phyloP scores from a whole-genome alignment of 1,139 yeast species.

The Blastobotrys proliferans region DNA sequence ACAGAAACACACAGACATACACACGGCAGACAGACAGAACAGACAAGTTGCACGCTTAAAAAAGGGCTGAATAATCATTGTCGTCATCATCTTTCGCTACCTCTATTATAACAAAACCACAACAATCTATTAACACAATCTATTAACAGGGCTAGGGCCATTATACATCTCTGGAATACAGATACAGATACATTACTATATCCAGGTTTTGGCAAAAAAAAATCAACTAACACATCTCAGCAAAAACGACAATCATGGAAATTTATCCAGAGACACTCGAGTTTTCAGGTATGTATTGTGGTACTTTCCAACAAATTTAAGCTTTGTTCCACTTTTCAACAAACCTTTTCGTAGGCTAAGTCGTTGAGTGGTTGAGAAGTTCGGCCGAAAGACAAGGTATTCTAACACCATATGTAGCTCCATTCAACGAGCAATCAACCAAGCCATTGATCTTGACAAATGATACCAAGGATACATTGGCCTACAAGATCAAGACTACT shows the following conservation, averaged over 20 bases:
- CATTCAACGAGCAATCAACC: conserved; percentile 70
- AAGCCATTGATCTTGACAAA: conserved; percentile 67
- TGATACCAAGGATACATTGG: conserved; percentile 55
- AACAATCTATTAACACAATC: no score
- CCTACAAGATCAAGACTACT: conserved; percentile 96
- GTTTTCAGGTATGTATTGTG: conserved; percentile 54
- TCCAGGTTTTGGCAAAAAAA: no score
- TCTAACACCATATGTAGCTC: conserved; percentile 29
- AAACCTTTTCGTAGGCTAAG: neutral
- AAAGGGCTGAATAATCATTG: no score
- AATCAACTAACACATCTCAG: no score
- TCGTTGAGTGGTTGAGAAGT: neutral
- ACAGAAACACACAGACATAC: no score
- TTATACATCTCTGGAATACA: no score
- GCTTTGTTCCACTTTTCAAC: neutral
- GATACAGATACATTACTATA: no score
- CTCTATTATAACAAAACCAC: no score
- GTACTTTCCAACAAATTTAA: neutral
- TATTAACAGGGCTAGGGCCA: no score
- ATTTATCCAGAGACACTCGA: conserved; percentile 58
- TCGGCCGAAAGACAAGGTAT: neutral
- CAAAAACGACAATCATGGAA: conserved; percentile 44
- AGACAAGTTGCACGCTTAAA: no score
- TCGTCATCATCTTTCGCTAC: no score
- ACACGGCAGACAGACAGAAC: no score